Conservation (phyloP, 768 basidiomycete species). For the Leccinum rimulosum region DNA sequence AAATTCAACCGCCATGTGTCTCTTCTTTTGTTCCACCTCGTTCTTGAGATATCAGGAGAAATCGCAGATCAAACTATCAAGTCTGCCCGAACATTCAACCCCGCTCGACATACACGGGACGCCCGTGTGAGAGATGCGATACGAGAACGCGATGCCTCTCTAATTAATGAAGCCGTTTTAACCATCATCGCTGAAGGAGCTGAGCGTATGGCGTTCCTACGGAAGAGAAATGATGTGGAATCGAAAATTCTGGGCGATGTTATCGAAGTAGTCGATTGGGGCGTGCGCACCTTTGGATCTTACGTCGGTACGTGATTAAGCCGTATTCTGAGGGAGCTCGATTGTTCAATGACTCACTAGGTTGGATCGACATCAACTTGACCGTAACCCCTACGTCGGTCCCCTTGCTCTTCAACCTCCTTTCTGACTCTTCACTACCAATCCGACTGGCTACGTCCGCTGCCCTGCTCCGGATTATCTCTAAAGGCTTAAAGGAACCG, state of each 20-base stretch:
- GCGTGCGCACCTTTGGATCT: conserved; percentile 87
- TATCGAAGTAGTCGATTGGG: conserved; percentile 86
- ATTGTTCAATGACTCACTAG: conserved; percentile 39
- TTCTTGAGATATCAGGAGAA: conserved; percentile 94
- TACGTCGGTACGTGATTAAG: conserved; percentile 77
- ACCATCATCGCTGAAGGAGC: conserved; percentile 74
- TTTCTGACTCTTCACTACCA: conserved; percentile 73
- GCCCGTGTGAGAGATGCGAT: conserved; percentile 85
- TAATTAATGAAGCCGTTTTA: conserved; percentile 84
- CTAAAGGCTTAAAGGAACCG: conserved; percentile 91
- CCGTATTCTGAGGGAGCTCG: neutral
- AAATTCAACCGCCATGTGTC: conserved; percentile 82
- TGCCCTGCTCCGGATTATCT: conserved; percentile 79
- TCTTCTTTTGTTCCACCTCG: conserved; percentile 84
- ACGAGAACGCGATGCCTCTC: conserved; percentile 81
- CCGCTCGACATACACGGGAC: conserved; percentile 76
- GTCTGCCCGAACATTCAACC: conserved; percentile 71
- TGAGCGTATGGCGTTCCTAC: conserved; percentile 52
- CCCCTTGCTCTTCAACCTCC: conserved; percentile 76
- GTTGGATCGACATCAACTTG: conserved; percentile 97
- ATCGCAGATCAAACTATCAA: conserved; percentile 96
- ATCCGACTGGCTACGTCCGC: conserved; percentile 82
- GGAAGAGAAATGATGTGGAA: conserved; percentile 44
- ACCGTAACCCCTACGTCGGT: conserved; percentile 91
- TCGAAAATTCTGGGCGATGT: conserved; percentile 54